A percentile compares a stretch with the other conserved stretches of the same genome.
These are phyloP conservation scores for Boletus vinaceobasis DNA, from an alignment of 768 basidiomycete species.

Conservation along the genomic window DNA sequence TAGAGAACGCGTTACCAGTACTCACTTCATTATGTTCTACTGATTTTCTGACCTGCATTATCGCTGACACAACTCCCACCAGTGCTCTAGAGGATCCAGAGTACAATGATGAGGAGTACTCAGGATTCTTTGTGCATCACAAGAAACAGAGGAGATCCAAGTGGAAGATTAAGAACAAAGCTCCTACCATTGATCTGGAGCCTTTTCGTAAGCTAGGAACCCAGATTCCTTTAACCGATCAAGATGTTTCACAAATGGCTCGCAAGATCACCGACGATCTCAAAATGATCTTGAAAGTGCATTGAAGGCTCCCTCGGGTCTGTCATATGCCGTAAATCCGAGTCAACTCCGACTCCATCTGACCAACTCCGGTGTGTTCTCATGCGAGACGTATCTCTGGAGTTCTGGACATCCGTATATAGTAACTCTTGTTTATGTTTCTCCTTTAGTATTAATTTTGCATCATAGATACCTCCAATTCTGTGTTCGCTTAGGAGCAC, in stretches of 20 bases:
- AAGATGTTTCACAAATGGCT: constrained; percentile 16
- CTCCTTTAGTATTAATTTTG: too few relatives aligned
- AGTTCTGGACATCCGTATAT: too few relatives aligned
- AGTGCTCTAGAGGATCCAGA: neutral
- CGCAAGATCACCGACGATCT: constrained; percentile 23
- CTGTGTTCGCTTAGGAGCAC: too few relatives aligned
- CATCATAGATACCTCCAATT: too few relatives aligned
- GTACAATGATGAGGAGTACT: neutral
- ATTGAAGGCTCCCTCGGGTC: neutral
- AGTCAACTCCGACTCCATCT: too few relatives aligned
- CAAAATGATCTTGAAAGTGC: constrained; percentile 30
- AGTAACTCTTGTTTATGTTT: too few relatives aligned
- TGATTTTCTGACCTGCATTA: constrained; percentile 2
- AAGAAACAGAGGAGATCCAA: constrained; percentile 30
- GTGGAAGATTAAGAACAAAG: constrained; percentile 12
- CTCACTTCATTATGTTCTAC: constrained; percentile 15
- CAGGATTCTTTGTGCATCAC: constrained; percentile 8
- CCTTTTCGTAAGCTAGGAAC: constrained; percentile 31
- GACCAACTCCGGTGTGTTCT: too few relatives aligned
- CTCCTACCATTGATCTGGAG: constrained; percentile 20
- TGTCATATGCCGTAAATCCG: too few relatives aligned
- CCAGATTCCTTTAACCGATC: constrained; percentile 23
- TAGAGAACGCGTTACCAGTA: constrained; percentile 23
- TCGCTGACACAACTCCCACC: neutral
- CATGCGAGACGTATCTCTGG: too few relatives aligned